A percentile compares a stretch with the other conserved stretches of the same genome.
Conservation (phyloP, 345 rosid genomes). For the Euphorbia peplus region DNA sequence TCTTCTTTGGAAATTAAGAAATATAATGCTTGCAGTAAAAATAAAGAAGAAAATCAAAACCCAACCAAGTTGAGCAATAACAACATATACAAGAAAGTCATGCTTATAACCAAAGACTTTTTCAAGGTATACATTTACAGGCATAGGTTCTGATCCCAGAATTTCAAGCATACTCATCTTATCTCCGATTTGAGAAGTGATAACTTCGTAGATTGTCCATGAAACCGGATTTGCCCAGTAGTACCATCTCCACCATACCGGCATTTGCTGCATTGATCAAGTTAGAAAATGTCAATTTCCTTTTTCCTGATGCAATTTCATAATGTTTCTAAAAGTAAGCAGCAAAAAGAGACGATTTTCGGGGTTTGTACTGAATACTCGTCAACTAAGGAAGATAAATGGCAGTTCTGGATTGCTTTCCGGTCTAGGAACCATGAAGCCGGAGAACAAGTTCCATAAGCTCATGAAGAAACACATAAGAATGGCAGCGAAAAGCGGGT, state of each 20-base stretch:
- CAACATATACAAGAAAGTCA: slow-evolving; percentile 33
- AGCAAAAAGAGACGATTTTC: no score
- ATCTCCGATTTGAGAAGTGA: slow-evolving; percentile 38
- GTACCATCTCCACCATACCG: slow-evolving; percentile 55
- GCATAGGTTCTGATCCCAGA: neutral
- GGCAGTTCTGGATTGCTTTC: slow-evolving; percentile 4
- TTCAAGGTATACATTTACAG: slow-evolving; percentile 27
- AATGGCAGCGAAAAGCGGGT: slow-evolving; percentile 38
- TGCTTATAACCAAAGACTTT: slow-evolving; percentile 29
- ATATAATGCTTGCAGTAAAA: slow-evolving; percentile 44
- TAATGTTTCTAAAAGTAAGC: no score
- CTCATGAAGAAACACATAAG: slow-evolving; percentile 39
- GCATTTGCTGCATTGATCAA: slow-evolving; percentile 25
- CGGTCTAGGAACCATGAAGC: slow-evolving; percentile 39
- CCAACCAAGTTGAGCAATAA: slow-evolving; percentile 35
- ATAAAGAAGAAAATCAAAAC: slow-evolving; percentile 39
- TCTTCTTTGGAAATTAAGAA: slow-evolving; percentile 44
- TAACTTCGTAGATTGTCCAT: slow-evolving; percentile 43
- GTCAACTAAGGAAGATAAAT: neutral
- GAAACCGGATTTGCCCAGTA: slow-evolving; percentile 46
- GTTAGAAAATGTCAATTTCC: neutral
- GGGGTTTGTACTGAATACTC: no score
- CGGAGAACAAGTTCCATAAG: slow-evolving; percentile 48
- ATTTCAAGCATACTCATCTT: neutral
- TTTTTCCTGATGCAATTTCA: neutral